Evolutionary conservation across 176 grass and related monocot species (phyloP).

Genomic region (Otatea glauca): DNA sequence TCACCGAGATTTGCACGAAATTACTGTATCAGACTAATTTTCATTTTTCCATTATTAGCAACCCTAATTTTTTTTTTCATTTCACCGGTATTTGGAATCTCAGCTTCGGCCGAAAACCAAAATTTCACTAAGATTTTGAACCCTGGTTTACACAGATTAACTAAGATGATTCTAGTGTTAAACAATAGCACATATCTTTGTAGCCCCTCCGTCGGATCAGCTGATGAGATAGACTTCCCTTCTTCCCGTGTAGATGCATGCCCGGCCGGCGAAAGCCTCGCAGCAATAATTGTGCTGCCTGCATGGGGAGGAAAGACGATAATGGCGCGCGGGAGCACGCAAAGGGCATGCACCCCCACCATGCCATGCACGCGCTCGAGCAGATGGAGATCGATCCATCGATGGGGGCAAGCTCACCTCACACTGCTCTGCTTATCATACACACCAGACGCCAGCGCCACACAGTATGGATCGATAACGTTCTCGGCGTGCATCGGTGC

Average conservation of each 20-base stretch:
- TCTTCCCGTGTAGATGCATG: neutral
- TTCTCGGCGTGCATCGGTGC: neutral
- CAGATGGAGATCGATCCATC: neutral
- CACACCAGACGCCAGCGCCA: neutral
- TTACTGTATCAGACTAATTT: no score
- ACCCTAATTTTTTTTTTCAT: no score
- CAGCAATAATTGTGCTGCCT: conserved; percentile 55
- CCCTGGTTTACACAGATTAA: neutral
- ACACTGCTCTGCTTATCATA: neutral
- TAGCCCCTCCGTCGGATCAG: neutral
- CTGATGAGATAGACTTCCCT: neutral
- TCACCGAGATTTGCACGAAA: no score
- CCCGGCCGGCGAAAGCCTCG: neutral
- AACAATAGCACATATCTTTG: neutral
- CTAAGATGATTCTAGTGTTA: neutral
- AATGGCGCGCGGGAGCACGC: neutral
- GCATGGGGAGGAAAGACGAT: conserved; percentile 45
- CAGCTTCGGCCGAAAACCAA: no score
- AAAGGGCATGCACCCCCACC: neutral
- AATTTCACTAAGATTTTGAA: no score
- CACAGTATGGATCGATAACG: neutral
- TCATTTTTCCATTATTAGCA: no score
- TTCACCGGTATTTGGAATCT: no score
- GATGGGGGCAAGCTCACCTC: neutral
- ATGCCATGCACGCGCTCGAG: neutral